Conservation (phyloP, 805 yeast genomes). For the Myxozyma sirexii region DNA sequence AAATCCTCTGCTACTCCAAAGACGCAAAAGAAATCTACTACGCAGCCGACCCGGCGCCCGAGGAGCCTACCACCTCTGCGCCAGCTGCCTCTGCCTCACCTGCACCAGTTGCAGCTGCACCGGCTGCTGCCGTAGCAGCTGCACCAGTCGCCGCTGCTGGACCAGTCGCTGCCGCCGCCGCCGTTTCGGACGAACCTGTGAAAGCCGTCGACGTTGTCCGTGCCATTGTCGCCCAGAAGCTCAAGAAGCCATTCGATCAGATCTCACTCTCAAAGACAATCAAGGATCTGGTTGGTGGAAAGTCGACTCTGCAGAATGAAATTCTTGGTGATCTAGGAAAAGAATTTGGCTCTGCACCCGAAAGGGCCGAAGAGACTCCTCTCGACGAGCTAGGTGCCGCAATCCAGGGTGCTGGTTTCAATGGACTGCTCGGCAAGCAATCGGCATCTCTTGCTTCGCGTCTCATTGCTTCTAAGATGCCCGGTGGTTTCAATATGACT, state of each 20-base stretch:
- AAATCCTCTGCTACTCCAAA: constrained; percentile 91
- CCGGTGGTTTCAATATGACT: constrained; percentile 97
- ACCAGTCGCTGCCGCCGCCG: constrained; percentile 77
- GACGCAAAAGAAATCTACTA: constrained; percentile 96
- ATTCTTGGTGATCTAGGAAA: constrained; percentile 98
- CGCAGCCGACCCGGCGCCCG: constrained; percentile 53
- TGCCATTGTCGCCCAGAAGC: constrained; percentile 90
- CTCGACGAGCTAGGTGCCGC: constrained; percentile 92
- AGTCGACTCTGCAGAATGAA: constrained; percentile 98
- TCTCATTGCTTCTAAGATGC: constrained; percentile 95
- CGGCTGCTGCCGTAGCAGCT: constrained; percentile 62
- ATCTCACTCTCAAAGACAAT: constrained; percentile 89
- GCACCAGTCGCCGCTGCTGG: constrained; percentile 65
- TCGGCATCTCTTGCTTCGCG: constrained; percentile 86
- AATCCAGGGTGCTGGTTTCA: constrained; percentile 81
- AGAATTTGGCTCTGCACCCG: constrained; percentile 97
- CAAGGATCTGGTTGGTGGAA: constrained; percentile 97
- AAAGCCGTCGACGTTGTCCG: constrained; percentile 81
- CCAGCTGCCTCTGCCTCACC: constrained; percentile 47
- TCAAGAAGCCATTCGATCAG: constrained; percentile 86
- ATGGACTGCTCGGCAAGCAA: constrained; percentile 91
- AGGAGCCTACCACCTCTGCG: constrained; percentile 42
- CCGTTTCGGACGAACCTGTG: constrained; percentile 87
- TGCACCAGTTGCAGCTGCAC: constrained; percentile 59
- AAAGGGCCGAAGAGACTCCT: constrained; percentile 98